Conservation (phyloP, 148 eudicot species). For the Camellia lanceoleosa region DNA sequence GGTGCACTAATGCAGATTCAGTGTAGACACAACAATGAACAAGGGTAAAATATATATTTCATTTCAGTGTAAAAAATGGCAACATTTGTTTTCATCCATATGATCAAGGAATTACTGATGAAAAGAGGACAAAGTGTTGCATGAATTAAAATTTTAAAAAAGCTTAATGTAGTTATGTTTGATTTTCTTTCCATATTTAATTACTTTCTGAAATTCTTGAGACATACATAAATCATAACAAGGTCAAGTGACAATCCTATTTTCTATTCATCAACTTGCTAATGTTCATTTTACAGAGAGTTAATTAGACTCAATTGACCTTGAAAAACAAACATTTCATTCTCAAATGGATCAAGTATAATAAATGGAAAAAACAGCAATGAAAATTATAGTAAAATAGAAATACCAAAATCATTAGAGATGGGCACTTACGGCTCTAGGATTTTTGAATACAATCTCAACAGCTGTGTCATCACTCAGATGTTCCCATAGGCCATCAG, state of each 20-base stretch:
- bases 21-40: too few species aligned
- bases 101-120: too few species aligned
- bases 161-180: too few species aligned
- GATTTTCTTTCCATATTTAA: background rate
- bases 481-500: conserved; percentile 66
- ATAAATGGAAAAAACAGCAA: background rate
- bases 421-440: conserved; percentile 45
- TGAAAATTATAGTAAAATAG: background rate
- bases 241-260: background rate
- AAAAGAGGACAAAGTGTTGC: too few species aligned
- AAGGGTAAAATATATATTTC: too few species aligned
- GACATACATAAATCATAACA: background rate
- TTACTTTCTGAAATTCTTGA: background rate
- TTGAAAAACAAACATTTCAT: background rate
- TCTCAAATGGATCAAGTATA: background rate
- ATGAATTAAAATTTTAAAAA: too few species aligned
- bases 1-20: too few species aligned
- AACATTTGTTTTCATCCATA: too few species aligned
- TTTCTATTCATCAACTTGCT: background rate
- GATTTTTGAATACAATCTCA: conserved; percentile 44
- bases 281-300: background rate
- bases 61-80: too few species aligned
- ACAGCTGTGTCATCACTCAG: conserved; percentile 50
- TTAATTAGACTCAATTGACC: background rate
- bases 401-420: background rate